Conservation (phyloP, 768 basidiomycete species). For the Hypsizygus marmoreus region DNA sequence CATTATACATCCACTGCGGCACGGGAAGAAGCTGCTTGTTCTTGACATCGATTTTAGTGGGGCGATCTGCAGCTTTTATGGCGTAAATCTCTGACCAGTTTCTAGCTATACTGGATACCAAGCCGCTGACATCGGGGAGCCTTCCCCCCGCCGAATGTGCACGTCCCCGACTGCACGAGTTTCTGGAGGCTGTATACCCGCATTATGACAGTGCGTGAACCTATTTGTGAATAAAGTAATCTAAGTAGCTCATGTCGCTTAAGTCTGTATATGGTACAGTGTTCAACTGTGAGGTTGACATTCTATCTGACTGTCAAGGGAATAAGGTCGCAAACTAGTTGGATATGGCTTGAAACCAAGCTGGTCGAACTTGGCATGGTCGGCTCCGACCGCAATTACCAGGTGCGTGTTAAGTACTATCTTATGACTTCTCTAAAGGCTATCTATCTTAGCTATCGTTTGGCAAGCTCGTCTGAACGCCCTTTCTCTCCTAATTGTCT, state of each 20-base stretch:
- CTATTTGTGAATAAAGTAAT: neutral
- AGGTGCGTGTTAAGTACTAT: constrained; percentile 41
- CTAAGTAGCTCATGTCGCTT: neutral
- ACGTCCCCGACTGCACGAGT: constrained; percentile 80
- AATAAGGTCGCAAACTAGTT: constrained; percentile 80
- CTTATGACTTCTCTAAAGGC: neutral
- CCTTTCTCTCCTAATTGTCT: neutral
- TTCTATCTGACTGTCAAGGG: neutral
- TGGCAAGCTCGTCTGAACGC: constrained; percentile 36
- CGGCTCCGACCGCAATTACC: constrained; percentile 68
- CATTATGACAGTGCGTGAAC: constrained; percentile 69
- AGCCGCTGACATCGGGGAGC: constrained; percentile 79
- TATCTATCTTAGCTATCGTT: constrained; percentile 56
- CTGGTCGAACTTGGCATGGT: constrained; percentile 86
- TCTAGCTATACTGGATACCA: constrained; percentile 81
- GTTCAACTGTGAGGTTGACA: neutral
- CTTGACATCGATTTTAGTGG: constrained; percentile 89
- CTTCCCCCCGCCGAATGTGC: constrained; percentile 82
- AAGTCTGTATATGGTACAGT: constrained; percentile 78
- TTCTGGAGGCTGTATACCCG: constrained; percentile 77
- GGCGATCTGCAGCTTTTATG: constrained; percentile 16
- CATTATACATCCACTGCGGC: constrained; percentile 74
- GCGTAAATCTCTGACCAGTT: constrained; percentile 8
- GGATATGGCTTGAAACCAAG: constrained; percentile 90
- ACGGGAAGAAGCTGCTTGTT: constrained; percentile 80